A percentile compares a stretch with the other conserved stretches of the same genome.
phyloP scores from a whole-genome alignment of 1,284 basidiomycete genomes.

The Apiotrichum mycotoxinovorans region DNA sequence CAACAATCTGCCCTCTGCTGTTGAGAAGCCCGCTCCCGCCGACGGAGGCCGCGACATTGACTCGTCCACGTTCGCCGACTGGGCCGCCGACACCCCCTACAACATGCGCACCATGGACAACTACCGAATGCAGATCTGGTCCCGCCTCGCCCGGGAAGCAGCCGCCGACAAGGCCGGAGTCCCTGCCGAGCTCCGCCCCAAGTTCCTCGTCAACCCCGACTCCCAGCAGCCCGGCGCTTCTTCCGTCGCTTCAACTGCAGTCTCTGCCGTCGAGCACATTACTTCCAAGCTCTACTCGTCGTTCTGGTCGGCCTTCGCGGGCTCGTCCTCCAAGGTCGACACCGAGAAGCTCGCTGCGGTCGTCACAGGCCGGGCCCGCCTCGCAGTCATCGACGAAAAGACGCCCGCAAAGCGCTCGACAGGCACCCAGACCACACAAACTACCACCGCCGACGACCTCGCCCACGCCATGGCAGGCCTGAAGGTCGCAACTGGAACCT shows the following conservation, averaged over 20 bases:
- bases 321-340: constrained; percentile 33
- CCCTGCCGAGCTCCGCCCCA: constrained; percentile 41
- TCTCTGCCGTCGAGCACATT: constrained; percentile 44
- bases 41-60: constrained; percentile 53
- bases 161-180: constrained; percentile 42
- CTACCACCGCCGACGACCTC: constrained; percentile 21
- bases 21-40: constrained; percentile 9
- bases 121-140: constrained; percentile 83
- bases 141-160: constrained; percentile 63
- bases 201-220: constrained; percentile 42
- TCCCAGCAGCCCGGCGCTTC: constrained; percentile 1
- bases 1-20: constrained; percentile 47
- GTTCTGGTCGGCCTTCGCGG: constrained; percentile 51
- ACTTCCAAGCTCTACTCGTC: constrained; percentile 46
- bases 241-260: constrained; percentile 26
- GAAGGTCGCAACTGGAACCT: constrained; percentile 30
- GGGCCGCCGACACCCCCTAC: constrained; percentile 68
- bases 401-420: constrained; percentile 5
- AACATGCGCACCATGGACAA: constrained; percentile 76
- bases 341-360: constrained; percentile 51
- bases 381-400: constrained; percentile 41
- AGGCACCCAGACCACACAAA: constrained; percentile 4
- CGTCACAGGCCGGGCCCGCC: constrained; percentile 46
- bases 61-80: constrained; percentile 58
- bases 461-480: constrained; percentile 33